A percentile compares a stretch with the other conserved stretches of the same genome.
These are phyloP conservation scores for Lachnellula occidentalis DNA, from an alignment of 2,329 filamentous ascomycete species.

Conservation along the genomic window DNA sequence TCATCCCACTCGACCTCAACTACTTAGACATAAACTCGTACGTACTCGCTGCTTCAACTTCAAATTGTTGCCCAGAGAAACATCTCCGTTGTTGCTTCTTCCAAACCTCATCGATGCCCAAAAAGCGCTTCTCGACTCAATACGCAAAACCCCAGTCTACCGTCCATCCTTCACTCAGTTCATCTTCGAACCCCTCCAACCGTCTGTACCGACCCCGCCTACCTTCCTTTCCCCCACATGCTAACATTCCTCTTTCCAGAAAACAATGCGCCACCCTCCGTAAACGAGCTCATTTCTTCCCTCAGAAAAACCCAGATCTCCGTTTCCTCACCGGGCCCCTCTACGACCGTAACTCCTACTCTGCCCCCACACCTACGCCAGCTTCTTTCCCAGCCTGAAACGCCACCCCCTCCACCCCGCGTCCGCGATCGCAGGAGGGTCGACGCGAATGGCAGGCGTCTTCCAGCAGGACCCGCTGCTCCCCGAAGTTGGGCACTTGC, in stretches of 20 bases:
- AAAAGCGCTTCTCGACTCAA: slow-evolving; percentile 52
- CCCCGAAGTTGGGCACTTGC: slow-evolving; percentile 50
- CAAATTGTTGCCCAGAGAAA: no score
- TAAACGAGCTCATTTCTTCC: slow-evolving; percentile 56
- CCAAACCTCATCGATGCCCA: slow-evolving; percentile 45
- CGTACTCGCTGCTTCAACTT: no score
- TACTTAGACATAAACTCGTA: no score
- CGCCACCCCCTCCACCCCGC: slow-evolving; percentile 46
- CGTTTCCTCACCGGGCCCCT: slow-evolving; percentile 12
- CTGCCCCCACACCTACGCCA: slow-evolving; percentile 54
- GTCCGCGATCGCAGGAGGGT: slow-evolving; percentile 34
- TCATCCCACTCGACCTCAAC: no score
- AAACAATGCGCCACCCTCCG: slow-evolving; percentile 35
- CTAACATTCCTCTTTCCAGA: slow-evolving; percentile 14
- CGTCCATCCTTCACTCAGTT: slow-evolving; percentile 44
- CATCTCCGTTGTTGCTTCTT: background rate
- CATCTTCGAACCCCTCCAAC: slow-evolving; percentile 31
- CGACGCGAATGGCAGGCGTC: slow-evolving; percentile 43
- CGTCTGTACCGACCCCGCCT: slow-evolving; percentile 9
- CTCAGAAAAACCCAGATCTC: slow-evolving; percentile 44
- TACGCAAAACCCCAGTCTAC: slow-evolving; percentile 56
- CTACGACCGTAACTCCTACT: slow-evolving; percentile 31
- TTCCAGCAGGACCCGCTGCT: slow-evolving; percentile 54
- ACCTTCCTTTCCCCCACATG: background rate
- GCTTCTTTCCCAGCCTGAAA: slow-evolving; percentile 55